Conservation (phyloP, 2,329 filamentous ascomycete species). For the Ustulina deusta region DNA sequence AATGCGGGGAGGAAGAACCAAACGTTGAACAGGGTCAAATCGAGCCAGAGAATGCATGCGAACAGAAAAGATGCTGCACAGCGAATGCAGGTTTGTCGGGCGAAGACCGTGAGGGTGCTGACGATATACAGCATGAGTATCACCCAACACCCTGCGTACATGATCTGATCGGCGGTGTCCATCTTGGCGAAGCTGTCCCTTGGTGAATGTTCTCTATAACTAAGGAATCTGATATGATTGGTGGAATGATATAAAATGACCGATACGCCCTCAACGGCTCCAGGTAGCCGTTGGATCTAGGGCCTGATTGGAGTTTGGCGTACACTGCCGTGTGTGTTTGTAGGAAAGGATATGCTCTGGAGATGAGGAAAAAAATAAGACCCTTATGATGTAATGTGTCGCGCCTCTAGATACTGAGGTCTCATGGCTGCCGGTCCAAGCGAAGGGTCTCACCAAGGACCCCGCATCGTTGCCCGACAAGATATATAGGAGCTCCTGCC, state of each 20-base stretch:
- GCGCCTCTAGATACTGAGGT: neutral
- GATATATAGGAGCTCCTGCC: neutral
- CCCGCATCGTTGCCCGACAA: neutral
- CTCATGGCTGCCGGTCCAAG: neutral
- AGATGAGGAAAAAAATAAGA: neutral
- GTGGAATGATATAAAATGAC: neutral
- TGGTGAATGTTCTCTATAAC: no score
- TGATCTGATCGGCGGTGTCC: conserved; percentile 38
- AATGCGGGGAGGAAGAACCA: conserved; percentile 45
- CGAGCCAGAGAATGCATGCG: conserved; percentile 43
- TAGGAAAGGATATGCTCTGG: neutral
- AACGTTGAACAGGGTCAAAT: conserved; percentile 42
- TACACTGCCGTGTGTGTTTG: neutral
- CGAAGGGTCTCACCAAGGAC: neutral
- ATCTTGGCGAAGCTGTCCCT: conserved; percentile 19
- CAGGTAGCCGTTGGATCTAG: neutral
- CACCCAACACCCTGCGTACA: conserved; percentile 43
- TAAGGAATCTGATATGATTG: neutral
- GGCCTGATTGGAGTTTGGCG: neutral
- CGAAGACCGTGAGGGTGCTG: conserved; percentile 39
- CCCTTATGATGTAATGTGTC: neutral
- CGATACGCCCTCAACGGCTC: neutral
- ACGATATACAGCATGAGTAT: conserved; percentile 41
- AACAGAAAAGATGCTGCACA: conserved; percentile 41
- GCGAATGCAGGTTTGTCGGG: conserved; percentile 34